Evolutionary conservation across 768 basidiomycete genomes (phyloP).

Genomic region (Lyophyllum atratum): DNA sequence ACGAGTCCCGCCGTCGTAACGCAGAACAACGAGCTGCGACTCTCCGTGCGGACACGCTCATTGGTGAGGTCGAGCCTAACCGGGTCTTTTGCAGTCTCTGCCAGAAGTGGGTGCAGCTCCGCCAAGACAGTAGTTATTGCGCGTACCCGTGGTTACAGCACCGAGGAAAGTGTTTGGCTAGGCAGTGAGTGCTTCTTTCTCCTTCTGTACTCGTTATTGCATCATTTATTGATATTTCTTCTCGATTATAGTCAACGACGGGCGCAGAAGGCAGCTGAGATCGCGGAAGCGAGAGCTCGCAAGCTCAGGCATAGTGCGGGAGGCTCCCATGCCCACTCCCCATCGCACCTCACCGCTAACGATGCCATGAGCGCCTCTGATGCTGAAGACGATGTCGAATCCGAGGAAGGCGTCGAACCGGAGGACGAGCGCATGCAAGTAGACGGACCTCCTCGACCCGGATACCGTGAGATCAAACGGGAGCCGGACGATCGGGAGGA

Average conservation of each 20-base stretch:
- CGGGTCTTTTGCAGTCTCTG: slow-evolving; percentile 76
- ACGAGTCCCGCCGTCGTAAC: slow-evolving; percentile 73
- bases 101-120: slow-evolving; percentile 80
- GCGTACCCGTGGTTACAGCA: slow-evolving; percentile 85
- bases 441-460: background rate
- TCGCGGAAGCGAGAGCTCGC: slow-evolving; percentile 45
- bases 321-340: background rate
- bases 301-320: slow-evolving; percentile 18
- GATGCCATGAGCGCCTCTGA: background rate
- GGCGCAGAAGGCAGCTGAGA: slow-evolving; percentile 54
- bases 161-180: slow-evolving; percentile 70
- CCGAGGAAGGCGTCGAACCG: slow-evolving; percentile 30
- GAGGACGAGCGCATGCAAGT: slow-evolving; percentile 22
- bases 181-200: slow-evolving; percentile 51
- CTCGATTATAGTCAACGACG: slow-evolving; percentile 48
- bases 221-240: slow-evolving; percentile 2
- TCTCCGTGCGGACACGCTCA: slow-evolving; percentile 63
- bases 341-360: background rate
- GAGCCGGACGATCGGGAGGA: background rate
- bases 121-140: slow-evolving; percentile 78
- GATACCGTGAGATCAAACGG: background rate
- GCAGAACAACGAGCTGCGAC: slow-evolving; percentile 79
- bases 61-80: slow-evolving; percentile 72
- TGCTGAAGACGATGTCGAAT: slow-evolving; percentile 29
- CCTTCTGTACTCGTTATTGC: background rate